phyloP scores from a whole-genome alignment of 2,329 filamentous ascomycete genomes.

The Graphilbum sp. region DNA sequence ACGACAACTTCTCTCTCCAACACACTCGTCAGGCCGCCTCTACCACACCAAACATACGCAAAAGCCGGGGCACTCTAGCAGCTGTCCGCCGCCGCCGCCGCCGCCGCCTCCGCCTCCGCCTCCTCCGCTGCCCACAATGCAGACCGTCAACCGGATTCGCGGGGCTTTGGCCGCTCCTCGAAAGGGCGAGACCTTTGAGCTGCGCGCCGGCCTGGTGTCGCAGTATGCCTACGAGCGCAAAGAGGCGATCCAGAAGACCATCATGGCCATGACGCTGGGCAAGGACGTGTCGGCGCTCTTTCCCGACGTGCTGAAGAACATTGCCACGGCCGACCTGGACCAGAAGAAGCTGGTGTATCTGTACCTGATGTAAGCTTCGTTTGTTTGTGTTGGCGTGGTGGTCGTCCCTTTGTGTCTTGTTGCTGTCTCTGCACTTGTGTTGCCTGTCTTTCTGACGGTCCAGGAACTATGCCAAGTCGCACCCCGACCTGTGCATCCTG shows the following conservation, averaged over 20 bases:
- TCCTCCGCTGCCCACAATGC: slow-evolving; percentile 4
- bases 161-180: slow-evolving; percentile 83
- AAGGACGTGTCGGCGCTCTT: slow-evolving; percentile 97
- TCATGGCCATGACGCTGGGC: slow-evolving; percentile 98
- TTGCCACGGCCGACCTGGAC: slow-evolving; percentile 83
- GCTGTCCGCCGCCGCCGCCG: no score
- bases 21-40: no score
- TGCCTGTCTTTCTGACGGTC: no score
- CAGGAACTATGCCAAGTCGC: slow-evolving; percentile 98
- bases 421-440: neutral
- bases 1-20: no score
- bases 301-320: slow-evolving; percentile 96
- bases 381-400: neutral
- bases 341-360: slow-evolving; percentile 99
- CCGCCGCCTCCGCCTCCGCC: neutral
- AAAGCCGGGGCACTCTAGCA: no score
- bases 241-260: slow-evolving; percentile 98
- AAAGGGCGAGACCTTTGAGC: slow-evolving; percentile 96
- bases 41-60: no score
- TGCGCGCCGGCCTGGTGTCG: slow-evolving; percentile 87
- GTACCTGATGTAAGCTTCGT: slow-evolving; percentile 66
- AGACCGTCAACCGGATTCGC: slow-evolving; percentile 84
- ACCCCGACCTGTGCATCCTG: slow-evolving; percentile 94
- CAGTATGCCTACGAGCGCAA: slow-evolving; percentile 99
- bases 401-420: neutral